A percentile compares a stretch with the other conserved stretches of the same genome.
phyloP scores from a whole-genome alignment of 2,329 filamentous ascomycete genomes.

The Bipolaris oryzae region DNA sequence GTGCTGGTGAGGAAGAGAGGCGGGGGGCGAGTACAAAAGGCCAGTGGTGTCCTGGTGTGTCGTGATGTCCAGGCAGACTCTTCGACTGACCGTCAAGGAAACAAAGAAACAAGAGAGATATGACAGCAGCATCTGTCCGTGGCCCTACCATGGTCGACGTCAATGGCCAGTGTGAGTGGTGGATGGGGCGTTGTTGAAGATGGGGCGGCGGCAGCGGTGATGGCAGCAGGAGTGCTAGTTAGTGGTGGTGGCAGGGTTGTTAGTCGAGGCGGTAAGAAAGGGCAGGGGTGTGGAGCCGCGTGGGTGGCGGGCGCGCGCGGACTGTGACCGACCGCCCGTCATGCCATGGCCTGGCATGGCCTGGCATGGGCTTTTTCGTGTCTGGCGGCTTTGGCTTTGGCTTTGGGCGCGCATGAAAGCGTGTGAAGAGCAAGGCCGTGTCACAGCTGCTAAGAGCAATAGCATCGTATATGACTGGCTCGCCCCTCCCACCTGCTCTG shows the following conservation, averaged over 20 bases:
- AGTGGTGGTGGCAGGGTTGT: background rate
- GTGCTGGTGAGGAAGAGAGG: background rate
- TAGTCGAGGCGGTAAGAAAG: conserved; percentile 21
- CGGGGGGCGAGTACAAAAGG: conserved; percentile 9
- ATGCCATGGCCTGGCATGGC: background rate
- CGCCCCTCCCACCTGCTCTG: conserved; percentile 6
- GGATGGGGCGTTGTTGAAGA: too few species aligned
- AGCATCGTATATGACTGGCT: conserved; percentile 17
- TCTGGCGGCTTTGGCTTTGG: conserved; percentile 8
- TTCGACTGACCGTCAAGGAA: too few species aligned
- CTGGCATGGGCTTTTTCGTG: background rate
- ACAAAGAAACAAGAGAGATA: too few species aligned
- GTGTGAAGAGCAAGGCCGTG: conserved; percentile 7
- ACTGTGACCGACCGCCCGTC: conserved; percentile 3
- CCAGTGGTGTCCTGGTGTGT: too few species aligned
- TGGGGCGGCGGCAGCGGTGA: too few species aligned
- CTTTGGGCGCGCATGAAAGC: conserved; percentile 20
- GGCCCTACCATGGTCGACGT: background rate
- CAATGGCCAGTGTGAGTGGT: too few species aligned
- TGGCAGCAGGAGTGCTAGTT: background rate
- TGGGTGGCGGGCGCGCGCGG: background rate
- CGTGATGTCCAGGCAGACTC: too few species aligned
- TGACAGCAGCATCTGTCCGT: too few species aligned
- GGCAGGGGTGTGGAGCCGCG: conserved; percentile 13
- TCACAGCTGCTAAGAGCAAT: conserved; percentile 6